Conservation (phyloP, 352 stramenopile genomes). For the Phytophthora foliorum region DNA sequence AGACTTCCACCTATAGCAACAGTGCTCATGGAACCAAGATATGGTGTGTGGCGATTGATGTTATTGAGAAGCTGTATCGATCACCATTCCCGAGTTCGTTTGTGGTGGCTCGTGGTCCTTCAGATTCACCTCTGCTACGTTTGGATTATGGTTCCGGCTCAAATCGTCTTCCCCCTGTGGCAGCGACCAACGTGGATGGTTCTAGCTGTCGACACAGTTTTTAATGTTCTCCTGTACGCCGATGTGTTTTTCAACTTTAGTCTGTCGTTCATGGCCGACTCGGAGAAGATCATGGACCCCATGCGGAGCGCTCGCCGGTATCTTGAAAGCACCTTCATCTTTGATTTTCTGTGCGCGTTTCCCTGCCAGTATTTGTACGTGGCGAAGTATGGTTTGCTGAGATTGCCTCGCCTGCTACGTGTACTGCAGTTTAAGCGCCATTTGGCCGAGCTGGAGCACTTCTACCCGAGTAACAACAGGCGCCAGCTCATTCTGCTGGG, state of each 20-base stretch:
- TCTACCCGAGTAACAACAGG: constrained; percentile 54
- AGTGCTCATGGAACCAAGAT: constrained; percentile 8
- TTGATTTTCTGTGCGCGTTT: constrained; percentile 54
- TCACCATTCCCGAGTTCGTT: constrained; percentile 49
- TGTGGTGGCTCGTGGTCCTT: constrained; percentile 63
- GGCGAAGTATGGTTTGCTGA: constrained; percentile 33
- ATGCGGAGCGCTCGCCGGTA: constrained; percentile 48
- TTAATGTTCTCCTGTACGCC: constrained; percentile 39
- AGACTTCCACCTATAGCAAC: not conserved
- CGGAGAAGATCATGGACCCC: constrained; percentile 67
- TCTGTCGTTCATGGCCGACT: constrained; percentile 54
- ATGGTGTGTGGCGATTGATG: constrained; percentile 11
- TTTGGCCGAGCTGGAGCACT: constrained; percentile 50
- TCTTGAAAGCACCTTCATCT: constrained; percentile 40
- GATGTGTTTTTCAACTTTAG: constrained; percentile 70
- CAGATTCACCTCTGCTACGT: constrained; percentile 47
- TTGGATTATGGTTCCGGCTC: constrained; percentile 63
- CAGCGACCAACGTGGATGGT: constrained; percentile 44
- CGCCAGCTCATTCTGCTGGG: constrained; percentile 53
- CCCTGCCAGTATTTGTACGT: constrained; percentile 45
- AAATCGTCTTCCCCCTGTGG: constrained; percentile 62
- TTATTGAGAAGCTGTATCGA: constrained; percentile 48
- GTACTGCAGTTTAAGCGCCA: constrained; percentile 38
- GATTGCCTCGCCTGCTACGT: constrained; percentile 50
- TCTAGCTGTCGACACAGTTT: constrained; percentile 38